Percentiles rank a stretch among this genome's conserved stretches.
Conservation (phyloP, 495 filamentous ascomycete genomes). For the Talaromyces trachyspermus region DNA sequence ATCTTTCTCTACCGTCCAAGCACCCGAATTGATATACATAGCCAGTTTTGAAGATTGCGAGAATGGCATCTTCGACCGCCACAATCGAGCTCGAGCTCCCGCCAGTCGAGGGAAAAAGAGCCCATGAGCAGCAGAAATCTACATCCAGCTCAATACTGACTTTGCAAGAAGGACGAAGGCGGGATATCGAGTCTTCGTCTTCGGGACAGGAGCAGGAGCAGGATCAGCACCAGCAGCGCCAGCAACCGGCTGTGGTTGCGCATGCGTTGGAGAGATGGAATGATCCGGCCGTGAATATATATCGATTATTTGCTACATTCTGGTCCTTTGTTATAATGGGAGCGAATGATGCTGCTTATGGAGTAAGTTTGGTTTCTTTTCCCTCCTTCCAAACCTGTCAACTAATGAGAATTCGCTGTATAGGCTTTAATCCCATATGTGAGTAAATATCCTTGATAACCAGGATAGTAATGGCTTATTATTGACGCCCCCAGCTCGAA, state of each 20-base stretch:
- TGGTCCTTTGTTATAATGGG: slow-evolving; percentile 74
- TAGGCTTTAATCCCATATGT: slow-evolving; percentile 51
- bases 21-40: no score
- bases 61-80: background rate
- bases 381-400: no score
- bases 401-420: no score
- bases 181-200: background rate
- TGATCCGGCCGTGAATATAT: slow-evolving; percentile 54
- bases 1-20: no score
- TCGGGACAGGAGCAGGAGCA: background rate
- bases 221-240: no score
- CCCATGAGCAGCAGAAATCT: no score
- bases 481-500: slow-evolving; percentile 36
- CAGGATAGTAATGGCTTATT: no score
- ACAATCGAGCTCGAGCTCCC: background rate
- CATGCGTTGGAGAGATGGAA: slow-evolving; percentile 56
- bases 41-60: background rate
- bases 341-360: slow-evolving; percentile 73
- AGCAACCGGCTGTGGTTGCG: background rate
- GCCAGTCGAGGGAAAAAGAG: no score
- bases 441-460: no score
- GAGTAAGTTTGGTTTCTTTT: slow-evolving; percentile 43
- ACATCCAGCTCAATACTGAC: no score
- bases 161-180: background rate
- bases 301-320: slow-evolving; percentile 57